Evolutionary conservation across 495 filamentous ascomycete species (phyloP), one percentile per base, ranked within the genome.

Genomic region (Staphylotrichum tortipilum): DNA sequence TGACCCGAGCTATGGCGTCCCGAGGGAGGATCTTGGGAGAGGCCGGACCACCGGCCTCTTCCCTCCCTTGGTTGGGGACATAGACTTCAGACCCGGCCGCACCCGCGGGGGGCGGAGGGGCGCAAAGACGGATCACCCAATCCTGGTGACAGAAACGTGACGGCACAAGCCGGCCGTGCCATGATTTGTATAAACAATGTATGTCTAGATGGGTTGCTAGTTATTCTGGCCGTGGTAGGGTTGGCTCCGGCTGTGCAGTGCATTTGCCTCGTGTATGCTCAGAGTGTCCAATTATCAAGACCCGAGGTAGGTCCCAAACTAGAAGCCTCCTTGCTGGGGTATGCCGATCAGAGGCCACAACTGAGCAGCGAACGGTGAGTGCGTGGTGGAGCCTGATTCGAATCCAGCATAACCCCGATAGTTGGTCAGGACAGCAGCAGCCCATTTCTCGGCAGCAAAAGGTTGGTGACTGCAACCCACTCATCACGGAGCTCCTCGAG

Each of bases 1-100:
- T 33, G 91, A 98, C 69, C 55, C 64, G 36, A 67, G 68, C 7
- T 97, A 94, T 67, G 92, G 89, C 5, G 57, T 65, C 23, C 57
- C 69, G 4, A 43, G 78, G 5, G 72, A 73, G 28, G 67, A 60
- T 31, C 67, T 74, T 22, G 78, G 49, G 57, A 80, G 50, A 15
- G 12, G 29, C 33, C 29, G 43, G 1, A 23, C 26, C 15, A 49
- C 54, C 17, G 58, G 55, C 9, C 54, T 74, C 24, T 73, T 73
- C 46, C 70, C 70, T 28, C 61, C 60, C 5, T 21, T 68, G 2
- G 34, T 62, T 9, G 52, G 64, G 10, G 65, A 68, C 17, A n/a
- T 19, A 50, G 62, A 68, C 40, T 62, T 39, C n/a, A 35, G 22
- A 14, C 45, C 26, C 23, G 0, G 3, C 14, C 31, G 23, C 8